Evolutionary conservation across 2,329 filamentous ascomycete species (phyloP).

Genomic region (Colletotrichum aenigma): DNA sequence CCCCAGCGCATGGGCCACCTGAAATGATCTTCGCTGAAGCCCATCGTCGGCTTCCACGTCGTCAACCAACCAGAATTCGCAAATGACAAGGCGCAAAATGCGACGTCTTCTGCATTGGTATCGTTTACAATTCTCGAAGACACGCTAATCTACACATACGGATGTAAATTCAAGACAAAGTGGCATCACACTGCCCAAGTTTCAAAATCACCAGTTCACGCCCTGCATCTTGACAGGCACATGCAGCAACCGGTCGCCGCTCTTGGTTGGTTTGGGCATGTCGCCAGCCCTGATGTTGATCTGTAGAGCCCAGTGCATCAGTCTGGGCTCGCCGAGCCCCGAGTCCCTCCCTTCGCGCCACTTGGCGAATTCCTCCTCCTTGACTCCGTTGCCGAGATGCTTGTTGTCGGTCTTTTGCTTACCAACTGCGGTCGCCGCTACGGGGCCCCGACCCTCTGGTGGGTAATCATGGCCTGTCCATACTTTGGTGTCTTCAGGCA

Average conservation of each 20-base stretch:
- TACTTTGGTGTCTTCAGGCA: slow-evolving; percentile 49
- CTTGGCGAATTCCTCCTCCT: slow-evolving; percentile 47
- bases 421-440: slow-evolving; percentile 47
- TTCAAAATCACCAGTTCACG: slow-evolving; percentile 55
- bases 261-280: slow-evolving; percentile 37
- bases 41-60: background rate
- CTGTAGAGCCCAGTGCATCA: slow-evolving; percentile 57
- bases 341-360: slow-evolving; percentile 48
- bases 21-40: background rate
- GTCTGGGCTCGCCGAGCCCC: slow-evolving; percentile 44
- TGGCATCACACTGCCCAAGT: background rate
- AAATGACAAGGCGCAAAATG: background rate
- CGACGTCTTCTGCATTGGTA: background rate
- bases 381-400: slow-evolving; percentile 47
- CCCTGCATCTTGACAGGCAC: slow-evolving; percentile 34
- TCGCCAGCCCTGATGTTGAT: slow-evolving; percentile 55
- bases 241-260: slow-evolving; percentile 37
- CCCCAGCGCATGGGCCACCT: background rate
- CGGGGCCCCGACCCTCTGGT: slow-evolving; percentile 30
- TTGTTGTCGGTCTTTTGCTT: slow-evolving; percentile 52
- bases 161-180: background rate
- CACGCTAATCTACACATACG: background rate
- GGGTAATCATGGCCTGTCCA: slow-evolving; percentile 64
- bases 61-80: background rate
- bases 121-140: background rate